Evolutionary conservation across 2,329 filamentous ascomycete genomes (phyloP), one percentile per base, ranked within the genome.

Genomic region (Coleophoma cylindrospora): DNA sequence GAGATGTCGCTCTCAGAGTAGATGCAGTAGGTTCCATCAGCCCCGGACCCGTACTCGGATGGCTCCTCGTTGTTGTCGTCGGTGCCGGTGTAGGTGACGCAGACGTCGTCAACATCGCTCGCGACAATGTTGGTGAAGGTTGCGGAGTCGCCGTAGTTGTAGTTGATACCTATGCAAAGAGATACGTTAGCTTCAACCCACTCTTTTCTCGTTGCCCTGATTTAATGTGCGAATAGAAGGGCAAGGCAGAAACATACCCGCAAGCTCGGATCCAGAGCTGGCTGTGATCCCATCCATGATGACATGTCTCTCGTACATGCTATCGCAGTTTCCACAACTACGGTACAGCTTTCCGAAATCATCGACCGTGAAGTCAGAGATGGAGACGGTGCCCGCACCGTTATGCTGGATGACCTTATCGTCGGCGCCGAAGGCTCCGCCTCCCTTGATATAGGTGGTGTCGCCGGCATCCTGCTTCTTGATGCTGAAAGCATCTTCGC

Each of bases 321-420:
- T 65, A 1, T 55, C 27, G 65, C 74, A 77, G 66, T 77, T 77
- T 32, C 75, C 75, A 58, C 74, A 79, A 52, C 66, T 71, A 48
- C 75, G 72, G 50, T 72, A 73, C 13, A 79, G 62, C 57, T 77
- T 79, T 45, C 74, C 75, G 40, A 71, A 71, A 54, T 68, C 63
- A 52, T 66, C 64, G 49, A 70, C 69, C 41, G 66, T 70, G 58
- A 73, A 77, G 55, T 71, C 54, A 34, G 47, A 51, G 19, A 62
- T 50, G 10, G 37, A 44, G 12, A 61, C 47, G 19, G 67, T 70
- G n/a, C 70, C 70, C 13, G 64, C 65, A 2, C 70, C 70, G 55
- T 72, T 73, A 59, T 68, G 66, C 57, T 73, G 71, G 4, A 61
- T 12, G 22, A 60, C 54, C 59, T 74, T 74, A 51, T 73, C 71